Evolutionary conservation across 1,284 basidiomycete genomes (phyloP).

Genomic region (Afroboletus lepidellus): DNA sequence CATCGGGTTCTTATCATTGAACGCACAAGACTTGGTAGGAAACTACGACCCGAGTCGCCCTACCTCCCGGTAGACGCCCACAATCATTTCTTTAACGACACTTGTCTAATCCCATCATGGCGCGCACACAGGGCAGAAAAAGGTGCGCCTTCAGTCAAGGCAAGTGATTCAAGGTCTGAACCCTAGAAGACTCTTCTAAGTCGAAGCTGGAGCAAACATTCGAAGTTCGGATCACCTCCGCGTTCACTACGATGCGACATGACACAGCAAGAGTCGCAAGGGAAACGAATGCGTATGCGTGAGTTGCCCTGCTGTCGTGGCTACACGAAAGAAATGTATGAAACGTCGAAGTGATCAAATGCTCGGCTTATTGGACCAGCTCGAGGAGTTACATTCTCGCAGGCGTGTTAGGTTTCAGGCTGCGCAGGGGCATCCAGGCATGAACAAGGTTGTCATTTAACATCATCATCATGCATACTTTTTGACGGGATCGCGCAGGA

Average conservation of each 20-base stretch:
- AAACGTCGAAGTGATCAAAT: slow-evolving; percentile 24
- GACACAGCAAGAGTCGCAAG: slow-evolving; percentile 13
- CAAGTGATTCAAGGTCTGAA: background rate
- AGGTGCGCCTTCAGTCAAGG: slow-evolving; percentile 10
- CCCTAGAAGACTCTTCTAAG: slow-evolving; percentile 7
- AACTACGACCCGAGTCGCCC: slow-evolving; percentile 5
- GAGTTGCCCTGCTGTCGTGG: slow-evolving; percentile 16
- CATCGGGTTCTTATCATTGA: background rate
- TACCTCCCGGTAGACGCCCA: slow-evolving; percentile 16
- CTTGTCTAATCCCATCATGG: slow-evolving; percentile 5
- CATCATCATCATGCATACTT: background rate
- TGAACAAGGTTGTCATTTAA: slow-evolving; percentile 20
- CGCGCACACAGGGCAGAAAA: slow-evolving; percentile 8
- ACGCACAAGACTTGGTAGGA: slow-evolving; percentile 11
- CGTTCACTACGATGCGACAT: slow-evolving; percentile 18
- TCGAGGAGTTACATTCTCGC: slow-evolving; percentile 25
- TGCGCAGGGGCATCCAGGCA: slow-evolving; percentile 8
- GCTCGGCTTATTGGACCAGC: slow-evolving; percentile 20
- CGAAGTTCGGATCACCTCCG: slow-evolving; percentile 19
- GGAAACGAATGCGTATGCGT: slow-evolving; percentile 29
- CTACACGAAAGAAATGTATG: background rate
- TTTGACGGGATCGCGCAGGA: slow-evolving; percentile 31
- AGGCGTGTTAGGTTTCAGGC: slow-evolving; percentile 10
- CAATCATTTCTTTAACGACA: background rate
- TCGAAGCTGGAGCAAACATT: slow-evolving; percentile 23